A percentile compares a stretch with the other conserved stretches of the same genome.
Conservation (phyloP, 1,284 basidiomycete genomes). For the Trametes versicolor region DNA sequence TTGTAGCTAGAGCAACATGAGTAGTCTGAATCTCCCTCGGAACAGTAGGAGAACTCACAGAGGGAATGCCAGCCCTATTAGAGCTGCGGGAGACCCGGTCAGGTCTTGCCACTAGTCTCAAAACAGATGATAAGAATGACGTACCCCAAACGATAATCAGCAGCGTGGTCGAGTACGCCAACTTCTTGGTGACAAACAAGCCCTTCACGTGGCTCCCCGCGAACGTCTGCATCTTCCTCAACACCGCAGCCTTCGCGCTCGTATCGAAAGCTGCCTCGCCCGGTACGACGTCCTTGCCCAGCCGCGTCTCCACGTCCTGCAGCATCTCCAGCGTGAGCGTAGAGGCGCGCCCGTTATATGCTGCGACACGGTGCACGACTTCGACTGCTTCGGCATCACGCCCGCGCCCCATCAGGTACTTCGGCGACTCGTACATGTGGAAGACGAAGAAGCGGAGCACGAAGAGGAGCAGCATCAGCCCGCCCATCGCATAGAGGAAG, state of each 20-base stretch:
- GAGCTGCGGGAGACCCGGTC: conserved; percentile 55
- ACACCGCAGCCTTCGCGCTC: conserved; percentile 49
- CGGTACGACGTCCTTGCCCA: conserved; percentile 24
- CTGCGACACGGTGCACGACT: conserved; percentile 74
- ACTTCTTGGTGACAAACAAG: conserved; percentile 69
- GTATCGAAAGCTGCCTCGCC: conserved; percentile 37
- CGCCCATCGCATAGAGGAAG: conserved; percentile 69
- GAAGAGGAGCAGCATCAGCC: conserved; percentile 71
- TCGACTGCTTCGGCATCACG: conserved; percentile 76
- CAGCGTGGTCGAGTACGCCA: conserved; percentile 70
- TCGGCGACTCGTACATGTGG: conserved; percentile 79
- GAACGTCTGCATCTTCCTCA: conserved; percentile 56
- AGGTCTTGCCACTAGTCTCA: no score
- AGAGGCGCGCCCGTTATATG: conserved; percentile 66
- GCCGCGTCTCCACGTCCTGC: conserved; percentile 39
- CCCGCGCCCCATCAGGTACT: conserved; percentile 79
- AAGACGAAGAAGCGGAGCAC: conserved; percentile 78
- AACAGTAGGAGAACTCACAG: conserved; percentile 54
- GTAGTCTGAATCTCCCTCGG: background rate
- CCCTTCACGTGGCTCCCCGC: conserved; percentile 58
- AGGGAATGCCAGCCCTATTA: conserved; percentile 81
- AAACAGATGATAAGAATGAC: background rate
- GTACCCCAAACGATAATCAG: conserved; percentile 62
- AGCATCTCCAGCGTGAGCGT: conserved; percentile 61
- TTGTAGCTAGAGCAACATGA: conserved; percentile 54